Percentiles rank a stretch among this genome's conserved stretches.
Evolutionary conservation across 305 asterid species (phyloP).

Genomic region (Nicotiana rustica): DNA sequence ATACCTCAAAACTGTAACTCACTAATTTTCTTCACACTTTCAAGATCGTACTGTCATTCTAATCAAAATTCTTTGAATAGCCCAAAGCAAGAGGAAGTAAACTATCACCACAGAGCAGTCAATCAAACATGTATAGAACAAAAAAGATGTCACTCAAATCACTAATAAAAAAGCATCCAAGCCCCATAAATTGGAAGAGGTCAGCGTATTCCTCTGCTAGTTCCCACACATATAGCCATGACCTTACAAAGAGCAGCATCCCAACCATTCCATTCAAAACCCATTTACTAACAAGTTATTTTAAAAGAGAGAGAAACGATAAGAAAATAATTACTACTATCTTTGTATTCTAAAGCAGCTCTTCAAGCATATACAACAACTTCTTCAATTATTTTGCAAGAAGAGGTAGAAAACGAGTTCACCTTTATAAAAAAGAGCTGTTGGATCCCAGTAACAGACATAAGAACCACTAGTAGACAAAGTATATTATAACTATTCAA

Average conservation of each 20-base stretch:
- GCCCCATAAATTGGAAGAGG: not conserved
- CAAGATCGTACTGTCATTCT: constrained; percentile 29
- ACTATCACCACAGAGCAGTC: not conserved
- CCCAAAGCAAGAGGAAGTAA: constrained; percentile 32
- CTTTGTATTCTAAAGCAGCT: constrained; percentile 1
- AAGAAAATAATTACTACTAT: not conserved
- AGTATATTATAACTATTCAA: not conserved
- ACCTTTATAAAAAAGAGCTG: not conserved
- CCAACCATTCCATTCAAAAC: not conserved
- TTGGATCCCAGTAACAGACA: not conserved
- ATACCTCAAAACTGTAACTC: constrained; percentile 31
- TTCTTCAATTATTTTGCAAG: not conserved
- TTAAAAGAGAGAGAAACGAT: not conserved
- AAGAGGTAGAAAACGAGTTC: constrained; percentile 24
- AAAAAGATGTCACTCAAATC: constrained; percentile 10
- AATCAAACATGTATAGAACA: not conserved
- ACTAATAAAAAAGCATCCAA: constrained; percentile 1
- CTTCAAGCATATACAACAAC: not conserved
- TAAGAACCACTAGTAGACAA: not conserved
- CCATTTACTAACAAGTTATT: not conserved
- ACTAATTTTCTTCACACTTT: constrained; percentile 24
- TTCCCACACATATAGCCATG: constrained; percentile 10
- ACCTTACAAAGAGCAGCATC: not conserved
- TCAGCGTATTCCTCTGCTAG: constrained; percentile 15
- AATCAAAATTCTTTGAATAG: constrained; percentile 35